Evolutionary conservation across 176 grass and related monocot species (phyloP).

Genomic region (Raddia distichophylla): DNA sequence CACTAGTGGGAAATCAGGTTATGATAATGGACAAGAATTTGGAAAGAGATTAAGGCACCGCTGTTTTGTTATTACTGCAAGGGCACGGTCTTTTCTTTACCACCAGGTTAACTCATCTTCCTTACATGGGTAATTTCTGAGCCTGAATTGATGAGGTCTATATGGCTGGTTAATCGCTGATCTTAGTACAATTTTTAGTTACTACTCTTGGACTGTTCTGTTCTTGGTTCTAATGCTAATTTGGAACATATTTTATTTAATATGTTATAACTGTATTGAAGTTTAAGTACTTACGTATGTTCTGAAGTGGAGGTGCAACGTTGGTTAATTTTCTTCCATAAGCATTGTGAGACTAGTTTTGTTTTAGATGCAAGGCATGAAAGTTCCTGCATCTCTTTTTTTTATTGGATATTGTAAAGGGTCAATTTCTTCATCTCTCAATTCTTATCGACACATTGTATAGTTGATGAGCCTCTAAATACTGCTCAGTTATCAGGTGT

Average conservation of each 20-base stretch:
- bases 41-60: slow-evolving; percentile 71
- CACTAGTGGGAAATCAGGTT: slow-evolving; percentile 41
- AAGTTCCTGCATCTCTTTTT: no score
- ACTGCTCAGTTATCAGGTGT: slow-evolving; percentile 14
- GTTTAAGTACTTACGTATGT: neutral
- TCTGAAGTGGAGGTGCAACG: neutral
- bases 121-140: slow-evolving; percentile 11
- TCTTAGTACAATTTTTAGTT: neutral
- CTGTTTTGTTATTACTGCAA: slow-evolving; percentile 90
- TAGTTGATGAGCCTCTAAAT: neutral
- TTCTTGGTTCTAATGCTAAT: slow-evolving; percentile 13
- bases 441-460: neutral
- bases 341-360: no score
- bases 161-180: neutral
- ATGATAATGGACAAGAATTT: slow-evolving; percentile 52
- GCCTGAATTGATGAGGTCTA: slow-evolving; percentile 3
- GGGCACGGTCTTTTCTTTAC: slow-evolving; percentile 90
- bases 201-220: neutral
- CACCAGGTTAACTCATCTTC: slow-evolving; percentile 73
- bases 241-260: neutral
- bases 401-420: no score
- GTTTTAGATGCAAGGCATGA: no score
- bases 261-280: neutral
- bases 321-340: neutral
- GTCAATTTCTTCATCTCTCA: neutral